Percentiles rank a stretch among this genome's conserved stretches.
Conservation (phyloP, 2,329 filamentous ascomycete genomes). For the Mycosphaerella sp. region DNA sequence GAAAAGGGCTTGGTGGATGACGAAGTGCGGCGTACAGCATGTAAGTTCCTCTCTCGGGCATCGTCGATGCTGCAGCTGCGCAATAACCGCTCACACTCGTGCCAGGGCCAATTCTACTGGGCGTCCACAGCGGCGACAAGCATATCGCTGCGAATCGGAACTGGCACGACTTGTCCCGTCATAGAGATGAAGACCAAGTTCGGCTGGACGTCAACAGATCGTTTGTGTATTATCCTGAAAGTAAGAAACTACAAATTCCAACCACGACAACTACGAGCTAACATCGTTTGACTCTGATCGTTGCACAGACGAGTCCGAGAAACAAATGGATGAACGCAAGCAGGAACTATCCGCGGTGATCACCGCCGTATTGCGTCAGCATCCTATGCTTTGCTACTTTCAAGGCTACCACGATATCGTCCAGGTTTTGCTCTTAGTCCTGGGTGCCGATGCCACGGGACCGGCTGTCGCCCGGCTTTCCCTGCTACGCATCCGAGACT, state of each 20-base stretch:
- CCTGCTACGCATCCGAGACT: constrained; percentile 85
- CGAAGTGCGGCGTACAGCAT: constrained; percentile 62
- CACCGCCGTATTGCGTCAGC: constrained; percentile 66
- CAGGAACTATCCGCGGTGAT: constrained; percentile 74
- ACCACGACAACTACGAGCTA: not conserved
- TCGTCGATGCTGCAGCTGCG: too few relatives aligned
- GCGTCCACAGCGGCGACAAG: constrained; percentile 29
- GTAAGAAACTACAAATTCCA: constrained; percentile 44
- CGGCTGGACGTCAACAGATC: constrained; percentile 86
- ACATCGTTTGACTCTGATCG: constrained; percentile 4
- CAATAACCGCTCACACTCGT: not conserved
- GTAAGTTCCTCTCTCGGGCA: constrained; percentile 43
- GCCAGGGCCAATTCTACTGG: constrained; percentile 57
- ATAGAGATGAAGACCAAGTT: constrained; percentile 86
- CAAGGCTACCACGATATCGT: constrained; percentile 99
- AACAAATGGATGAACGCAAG: constrained; percentile 65
- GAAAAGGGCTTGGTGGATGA: constrained; percentile 44
- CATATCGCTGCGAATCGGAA: constrained; percentile 20
- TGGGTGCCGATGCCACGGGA: constrained; percentile 57
- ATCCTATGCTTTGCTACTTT: constrained; percentile 88
- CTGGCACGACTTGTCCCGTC: constrained; percentile 63
- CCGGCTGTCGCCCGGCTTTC: constrained; percentile 72
- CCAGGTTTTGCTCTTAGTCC: constrained; percentile 84
- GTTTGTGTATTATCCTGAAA: constrained; percentile 91
- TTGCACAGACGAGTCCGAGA: constrained; percentile 56